A percentile compares a stretch with the other conserved stretches of the same genome.
These are phyloP conservation scores for Picea abies DNA, from an alignment of 83 land plant genomes.

Conservation along the genomic window DNA sequence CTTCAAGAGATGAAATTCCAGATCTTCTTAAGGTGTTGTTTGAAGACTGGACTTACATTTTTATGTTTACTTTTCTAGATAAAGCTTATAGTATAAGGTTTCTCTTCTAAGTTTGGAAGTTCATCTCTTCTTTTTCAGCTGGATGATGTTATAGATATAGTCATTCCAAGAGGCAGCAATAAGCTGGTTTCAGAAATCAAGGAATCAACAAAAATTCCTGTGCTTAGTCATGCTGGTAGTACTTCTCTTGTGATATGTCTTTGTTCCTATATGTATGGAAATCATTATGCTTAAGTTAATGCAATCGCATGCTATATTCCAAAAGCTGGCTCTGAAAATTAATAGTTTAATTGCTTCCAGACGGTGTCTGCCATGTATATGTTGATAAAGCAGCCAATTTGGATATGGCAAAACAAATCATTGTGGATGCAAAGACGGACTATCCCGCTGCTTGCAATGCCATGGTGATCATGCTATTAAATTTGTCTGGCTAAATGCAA, in stretches of 20 bases:
- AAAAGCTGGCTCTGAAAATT: neutral
- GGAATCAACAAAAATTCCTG: constrained; percentile 95
- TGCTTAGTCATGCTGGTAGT: constrained; percentile 97
- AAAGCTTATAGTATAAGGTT: neutral
- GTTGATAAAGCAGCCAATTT: constrained; percentile 89
- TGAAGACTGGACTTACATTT: neutral
- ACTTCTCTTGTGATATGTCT: neutral
- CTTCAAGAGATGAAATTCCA: constrained; percentile 94
- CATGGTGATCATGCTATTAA: constrained; percentile 55
- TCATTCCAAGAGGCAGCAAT: constrained; percentile 99
- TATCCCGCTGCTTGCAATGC: constrained; percentile 99
- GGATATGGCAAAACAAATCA: constrained; percentile 83
- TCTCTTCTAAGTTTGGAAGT: neutral
- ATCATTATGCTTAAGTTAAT: neutral
- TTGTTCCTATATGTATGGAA: neutral
- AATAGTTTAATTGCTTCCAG: constrained; percentile 32
- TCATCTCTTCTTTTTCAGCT: constrained; percentile 48
- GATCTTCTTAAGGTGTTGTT: constrained; percentile 82
- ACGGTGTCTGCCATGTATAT: constrained; percentile 99
- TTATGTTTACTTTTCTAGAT: neutral
- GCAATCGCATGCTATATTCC: neutral
- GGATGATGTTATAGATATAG: constrained; percentile 98
- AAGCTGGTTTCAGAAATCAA: constrained; percentile 91
- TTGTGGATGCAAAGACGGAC: constrained; percentile 91
- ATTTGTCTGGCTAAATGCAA: neutral